Base-by-base conservation (phyloP, 495 filamentous ascomycete genomes). In the Baudoinia panamericana region DNA sequence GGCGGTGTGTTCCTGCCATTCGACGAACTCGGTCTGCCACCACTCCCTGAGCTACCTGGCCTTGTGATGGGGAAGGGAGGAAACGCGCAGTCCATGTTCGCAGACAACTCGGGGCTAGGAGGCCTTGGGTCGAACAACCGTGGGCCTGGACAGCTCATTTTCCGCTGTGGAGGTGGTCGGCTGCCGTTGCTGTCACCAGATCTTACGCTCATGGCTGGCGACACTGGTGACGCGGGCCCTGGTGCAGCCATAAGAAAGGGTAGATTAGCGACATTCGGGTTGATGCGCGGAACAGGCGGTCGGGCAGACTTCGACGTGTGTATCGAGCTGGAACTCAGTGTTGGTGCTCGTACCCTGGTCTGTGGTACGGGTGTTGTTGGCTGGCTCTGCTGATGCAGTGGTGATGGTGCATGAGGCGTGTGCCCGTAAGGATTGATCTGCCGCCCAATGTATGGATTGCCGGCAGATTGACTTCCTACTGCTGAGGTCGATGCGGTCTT, bases 31-130 rank as follows among this genome's bases (percentile, higher is more conserved):
- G 53, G 58, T 7, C 63, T 64, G 45, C 64, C 54, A n/a, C 45
- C 51, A 39, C 48, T 53, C 26, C 66, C 59, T 22, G 21, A n/a
- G n/a, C 10, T 33, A 8, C 30, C 30, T 8, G 30, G 30, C 30
- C 30, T 8, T 15, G 64, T 67, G 55, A 63, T 68, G 35, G 66
- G 76, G 56, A 78, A 80, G 41, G 56, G 66, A 7, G 79, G 73
- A 45, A 82, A 80, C 0, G 73, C 66, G 33, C 60, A 67, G 40
- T 81, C 78, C 36, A 75, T 54, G 43, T 73, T 71, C 20, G 63
- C 23, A 5, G 59, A 56, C 25, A 53, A 45, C 43, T 61, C 50
- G 22, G 56, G 52, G 40, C 59, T 55, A 18, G 60, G 55, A 31
- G 61, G 53, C 13, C 64, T 58, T 16, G 63, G 68, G 32, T 55